Base-by-base conservation (phyloP, 306 rosid genomes). In the Lathyrus sativus region DNA sequence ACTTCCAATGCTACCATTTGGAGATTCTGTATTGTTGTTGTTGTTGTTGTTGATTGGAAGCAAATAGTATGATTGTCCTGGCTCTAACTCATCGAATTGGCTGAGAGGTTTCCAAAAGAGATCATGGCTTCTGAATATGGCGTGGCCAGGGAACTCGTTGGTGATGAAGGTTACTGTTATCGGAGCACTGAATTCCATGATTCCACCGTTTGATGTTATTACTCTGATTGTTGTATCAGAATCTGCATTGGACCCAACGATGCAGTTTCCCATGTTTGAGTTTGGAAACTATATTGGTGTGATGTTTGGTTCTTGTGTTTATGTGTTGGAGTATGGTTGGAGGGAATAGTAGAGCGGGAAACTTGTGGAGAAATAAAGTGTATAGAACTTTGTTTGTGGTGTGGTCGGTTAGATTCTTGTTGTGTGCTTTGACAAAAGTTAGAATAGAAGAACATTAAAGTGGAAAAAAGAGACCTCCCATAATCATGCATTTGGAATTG, bases 31-130 rank as follows among this genome's bases (percentile, higher is more conserved):
- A 9, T 29, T 31, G 10, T 42, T 70, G 24, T 53, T 69, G 55
- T 56, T n/a, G 22, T 19, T 19, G 22, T 19, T 68, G 64, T 24
- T 71, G 62, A 81, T 83, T n/a, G 91, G 96, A 12, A 91, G 88
- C 63, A 88, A 29, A 58, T 83, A 85, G 76, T 91, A 91, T 4
- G 91, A 83, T 2, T 83, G 65, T 6, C 97, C 96, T 0, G 85
- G 71, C n/a, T 82, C 62, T 4, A 91, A 78, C 19, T 83, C 93
- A 13, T 91, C 83, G 1, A 66, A 62, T 28, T 65, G 78, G 11
- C 80, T 62, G 1, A 91, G 82, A 1, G 97, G 93, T 7, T 86
- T 87, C 96, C 96, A 88, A 50, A 88, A 91, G 1, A 91, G 89
- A 39, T 88, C 97, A 4, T 82, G 89, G 75, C 82, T 82, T 53